phyloP scores from a whole-genome alignment of 2,329 filamentous ascomycete species.

The Nectriaceae sp. region DNA sequence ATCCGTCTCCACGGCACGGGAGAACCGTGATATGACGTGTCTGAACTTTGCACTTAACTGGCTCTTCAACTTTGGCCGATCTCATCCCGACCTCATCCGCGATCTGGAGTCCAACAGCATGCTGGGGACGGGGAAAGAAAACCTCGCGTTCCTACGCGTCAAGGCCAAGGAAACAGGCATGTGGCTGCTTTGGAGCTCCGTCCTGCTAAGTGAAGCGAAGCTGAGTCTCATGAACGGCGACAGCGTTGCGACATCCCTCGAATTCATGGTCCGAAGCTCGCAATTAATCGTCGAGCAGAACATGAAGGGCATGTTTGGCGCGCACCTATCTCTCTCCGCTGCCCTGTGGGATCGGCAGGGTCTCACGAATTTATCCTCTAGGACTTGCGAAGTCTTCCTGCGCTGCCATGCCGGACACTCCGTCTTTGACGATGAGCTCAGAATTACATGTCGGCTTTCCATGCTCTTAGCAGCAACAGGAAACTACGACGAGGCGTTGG shows the following conservation, averaged over 20 bases:
- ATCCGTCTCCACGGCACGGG: slow-evolving; percentile 89
- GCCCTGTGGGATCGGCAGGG: slow-evolving; percentile 78
- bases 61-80: slow-evolving; percentile 91
- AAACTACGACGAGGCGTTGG: slow-evolving; percentile 67
- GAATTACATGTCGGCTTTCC: slow-evolving; percentile 71
- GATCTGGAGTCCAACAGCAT: slow-evolving; percentile 71
- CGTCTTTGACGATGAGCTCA: slow-evolving; percentile 75
- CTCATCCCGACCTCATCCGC: slow-evolving; percentile 74
- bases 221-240: slow-evolving; percentile 72
- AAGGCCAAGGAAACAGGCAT: slow-evolving; percentile 86
- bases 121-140: slow-evolving; percentile 78
- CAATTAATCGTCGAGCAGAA: slow-evolving; percentile 79
- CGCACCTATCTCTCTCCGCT: slow-evolving; percentile 71
- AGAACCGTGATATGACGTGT: slow-evolving; percentile 89
- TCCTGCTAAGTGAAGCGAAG: slow-evolving; percentile 83
- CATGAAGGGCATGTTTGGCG: slow-evolving; percentile 71
- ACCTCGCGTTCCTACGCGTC: slow-evolving; percentile 77
- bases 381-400: slow-evolving; percentile 72
- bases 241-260: slow-evolving; percentile 64
- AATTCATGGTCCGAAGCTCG: slow-evolving; percentile 79
- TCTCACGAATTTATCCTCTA: slow-evolving; percentile 53
- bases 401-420: slow-evolving; percentile 64
- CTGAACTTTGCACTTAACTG: slow-evolving; percentile 95
- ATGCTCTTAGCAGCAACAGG: slow-evolving; percentile 63
- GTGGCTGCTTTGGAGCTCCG: slow-evolving; percentile 82